Conservation (phyloP, 176 grass and related monocot species). For the Oropetium thomaeum region DNA sequence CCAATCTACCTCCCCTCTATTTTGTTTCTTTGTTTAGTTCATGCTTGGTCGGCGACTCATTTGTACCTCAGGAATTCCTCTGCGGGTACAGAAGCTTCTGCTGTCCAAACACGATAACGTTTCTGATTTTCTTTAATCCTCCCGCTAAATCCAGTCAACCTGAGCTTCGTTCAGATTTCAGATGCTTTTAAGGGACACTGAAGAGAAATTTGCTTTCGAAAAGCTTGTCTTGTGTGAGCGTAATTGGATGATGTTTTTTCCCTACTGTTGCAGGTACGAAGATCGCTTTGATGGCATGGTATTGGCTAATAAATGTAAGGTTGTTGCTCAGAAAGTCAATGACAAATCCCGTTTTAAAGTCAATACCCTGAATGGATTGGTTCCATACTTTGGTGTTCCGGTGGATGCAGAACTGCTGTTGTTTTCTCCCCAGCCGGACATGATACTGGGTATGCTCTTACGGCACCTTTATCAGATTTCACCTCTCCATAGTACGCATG, state of each 20-base stretch:
- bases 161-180: not conserved
- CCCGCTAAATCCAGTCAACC: not conserved
- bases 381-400: conserved; percentile 57
- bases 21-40: not conserved
- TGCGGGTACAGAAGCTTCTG: no score
- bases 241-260: not conserved
- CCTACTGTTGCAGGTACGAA: conserved; percentile 59
- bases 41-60: not conserved
- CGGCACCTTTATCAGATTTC: not conserved
- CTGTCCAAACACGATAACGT: no score
- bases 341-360: not conserved
- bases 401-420: conserved; percentile 55
- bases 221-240: not conserved
- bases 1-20: not conserved
- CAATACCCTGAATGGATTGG: conserved; percentile 64
- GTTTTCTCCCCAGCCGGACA: conserved; percentile 73
- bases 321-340: conserved; percentile 35
- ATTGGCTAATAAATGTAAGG: conserved; percentile 40
- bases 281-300: conserved; percentile 75
- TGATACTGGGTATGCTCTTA: conserved; percentile 84
- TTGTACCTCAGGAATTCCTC: not conserved
- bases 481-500: not conserved
- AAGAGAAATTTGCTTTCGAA: not conserved
- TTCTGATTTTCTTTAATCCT: not conserved
- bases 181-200: no score